Conservation (phyloP, 768 basidiomycete genomes). For the Lactarius vividus region DNA sequence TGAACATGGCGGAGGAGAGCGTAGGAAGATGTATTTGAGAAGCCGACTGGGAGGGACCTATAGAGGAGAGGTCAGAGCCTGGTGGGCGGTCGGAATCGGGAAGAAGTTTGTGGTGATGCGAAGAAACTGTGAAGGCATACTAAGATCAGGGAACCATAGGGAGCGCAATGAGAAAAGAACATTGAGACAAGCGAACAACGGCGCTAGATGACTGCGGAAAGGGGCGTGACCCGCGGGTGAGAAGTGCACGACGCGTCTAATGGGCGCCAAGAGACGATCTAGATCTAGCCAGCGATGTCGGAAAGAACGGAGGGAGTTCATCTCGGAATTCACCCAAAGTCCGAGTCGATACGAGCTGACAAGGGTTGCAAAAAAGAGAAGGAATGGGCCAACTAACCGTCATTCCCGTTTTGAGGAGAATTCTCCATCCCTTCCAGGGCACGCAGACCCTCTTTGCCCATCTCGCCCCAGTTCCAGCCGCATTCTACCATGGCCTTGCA, state of each 20-base stretch:
- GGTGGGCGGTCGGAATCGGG: conserved; percentile 21
- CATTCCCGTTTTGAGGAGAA: conserved; percentile 27
- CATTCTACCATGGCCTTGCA: conserved; percentile 67
- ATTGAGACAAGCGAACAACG: not conserved
- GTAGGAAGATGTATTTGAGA: conserved; percentile 49
- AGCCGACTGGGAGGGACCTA: conserved; percentile 75
- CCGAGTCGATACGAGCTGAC: conserved; percentile 1
- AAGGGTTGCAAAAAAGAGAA: conserved; percentile 6
- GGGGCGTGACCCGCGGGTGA: not conserved
- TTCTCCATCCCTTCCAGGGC: conserved; percentile 35
- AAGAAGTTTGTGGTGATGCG: conserved; percentile 11
- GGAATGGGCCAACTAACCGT: conserved; percentile 32
- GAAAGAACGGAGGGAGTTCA: not conserved
- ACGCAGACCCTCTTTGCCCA: conserved; percentile 61
- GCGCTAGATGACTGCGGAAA: not conserved
- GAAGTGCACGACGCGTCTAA: not conserved
- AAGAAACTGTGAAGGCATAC: conserved; percentile 24
- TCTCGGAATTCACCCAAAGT: not conserved
- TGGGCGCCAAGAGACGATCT: conserved; percentile 9
- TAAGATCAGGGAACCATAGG: conserved; percentile 9
- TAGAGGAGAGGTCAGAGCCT: conserved; percentile 57
- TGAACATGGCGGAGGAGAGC: conserved; percentile 15
- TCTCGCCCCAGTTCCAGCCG: conserved; percentile 64
- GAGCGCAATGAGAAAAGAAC: conserved; percentile 1
- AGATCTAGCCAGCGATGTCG: not conserved